Percentiles rank a stretch among this genome's conserved stretches.
Evolutionary conservation across 78 protist genomes (phyloP).

Genomic region (Monosiga brevicollis): DNA sequence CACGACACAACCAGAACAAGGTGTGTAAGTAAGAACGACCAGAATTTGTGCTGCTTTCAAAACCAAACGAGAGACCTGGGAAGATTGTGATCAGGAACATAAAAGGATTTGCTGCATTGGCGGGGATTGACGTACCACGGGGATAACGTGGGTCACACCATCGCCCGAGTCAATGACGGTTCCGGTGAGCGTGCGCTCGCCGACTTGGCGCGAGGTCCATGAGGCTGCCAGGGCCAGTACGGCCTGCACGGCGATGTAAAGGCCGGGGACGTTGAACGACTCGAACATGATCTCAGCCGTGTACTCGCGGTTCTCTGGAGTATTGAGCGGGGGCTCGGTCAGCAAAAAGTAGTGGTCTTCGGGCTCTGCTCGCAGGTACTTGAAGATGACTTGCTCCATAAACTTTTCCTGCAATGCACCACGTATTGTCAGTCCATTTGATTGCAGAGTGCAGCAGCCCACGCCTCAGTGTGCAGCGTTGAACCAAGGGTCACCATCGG

Average conservation of each 20-base stretch:
- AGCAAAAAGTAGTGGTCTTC: conserved; percentile 90
- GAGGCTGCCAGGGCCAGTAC: conserved; percentile 96
- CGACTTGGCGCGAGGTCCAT: conserved; percentile 40
- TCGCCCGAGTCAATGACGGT: conserved; percentile 98
- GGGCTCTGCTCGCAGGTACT: conserved; percentile 95
- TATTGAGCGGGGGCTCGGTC: conserved; percentile 98
- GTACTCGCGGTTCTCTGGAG: conserved; percentile 98
- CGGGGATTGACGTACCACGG: conserved; percentile 66
- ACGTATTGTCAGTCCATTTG: no score
- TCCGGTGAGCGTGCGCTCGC: conserved; percentile 80
- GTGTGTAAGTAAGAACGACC: no score
- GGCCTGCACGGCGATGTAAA: conserved; percentile 99
- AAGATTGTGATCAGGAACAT: no score
- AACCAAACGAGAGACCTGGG: no score
- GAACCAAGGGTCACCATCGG: no score
- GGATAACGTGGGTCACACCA: conserved; percentile 99
- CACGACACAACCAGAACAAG: no score
- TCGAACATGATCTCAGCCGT: conserved; percentile 99
- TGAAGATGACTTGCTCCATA: conserved; percentile 95
- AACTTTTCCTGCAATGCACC: conserved; percentile 57
- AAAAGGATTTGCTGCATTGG: no score
- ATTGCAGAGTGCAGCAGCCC: no score
- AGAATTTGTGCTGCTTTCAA: no score
- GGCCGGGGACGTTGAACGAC: conserved; percentile 94
- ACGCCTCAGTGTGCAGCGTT: no score